phyloP scores from a whole-genome alignment of 2,329 filamentous ascomycete genomes.

The Pseudocercospora cruenta region DNA sequence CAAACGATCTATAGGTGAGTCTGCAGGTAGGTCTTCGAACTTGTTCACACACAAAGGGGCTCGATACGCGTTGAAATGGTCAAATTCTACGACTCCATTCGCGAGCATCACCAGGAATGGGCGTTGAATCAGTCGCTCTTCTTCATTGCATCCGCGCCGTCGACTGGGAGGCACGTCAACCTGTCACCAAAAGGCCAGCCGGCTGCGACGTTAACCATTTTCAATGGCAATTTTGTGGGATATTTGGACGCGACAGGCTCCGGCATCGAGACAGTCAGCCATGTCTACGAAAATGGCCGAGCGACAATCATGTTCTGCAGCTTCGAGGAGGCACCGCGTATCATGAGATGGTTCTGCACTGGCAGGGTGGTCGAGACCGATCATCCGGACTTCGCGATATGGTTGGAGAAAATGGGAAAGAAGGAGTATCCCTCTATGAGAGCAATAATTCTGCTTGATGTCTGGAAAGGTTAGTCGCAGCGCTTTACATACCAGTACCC shows the following conservation, averaged over 20 bases:
- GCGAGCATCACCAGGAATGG: slow-evolving; percentile 63
- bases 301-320: slow-evolving; percentile 75
- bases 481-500: background rate
- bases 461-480: slow-evolving; percentile 57
- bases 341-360: slow-evolving; percentile 66
- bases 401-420: slow-evolving; percentile 47
- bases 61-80: slow-evolving; percentile 52
- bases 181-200: slow-evolving; percentile 74
- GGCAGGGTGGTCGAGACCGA: slow-evolving; percentile 65
- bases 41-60: background rate
- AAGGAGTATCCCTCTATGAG: slow-evolving; percentile 54
- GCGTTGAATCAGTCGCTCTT: slow-evolving; percentile 70
- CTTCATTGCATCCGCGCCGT: slow-evolving; percentile 73
- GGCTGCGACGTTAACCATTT: slow-evolving; percentile 63
- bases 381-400: slow-evolving; percentile 48
- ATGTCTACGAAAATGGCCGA: slow-evolving; percentile 76
- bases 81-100: slow-evolving; percentile 61
- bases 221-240: slow-evolving; percentile 62
- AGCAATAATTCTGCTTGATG: slow-evolving; percentile 63
- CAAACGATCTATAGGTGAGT: background rate
- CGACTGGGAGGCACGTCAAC: slow-evolving; percentile 71
- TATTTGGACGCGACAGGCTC: slow-evolving; percentile 77
- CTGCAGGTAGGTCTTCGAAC: background rate
- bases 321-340: slow-evolving; percentile 63
- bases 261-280: slow-evolving; percentile 74